Conservation (phyloP, 495 filamentous ascomycete genomes). For the Podospora bellae-mahoneyi region DNA sequence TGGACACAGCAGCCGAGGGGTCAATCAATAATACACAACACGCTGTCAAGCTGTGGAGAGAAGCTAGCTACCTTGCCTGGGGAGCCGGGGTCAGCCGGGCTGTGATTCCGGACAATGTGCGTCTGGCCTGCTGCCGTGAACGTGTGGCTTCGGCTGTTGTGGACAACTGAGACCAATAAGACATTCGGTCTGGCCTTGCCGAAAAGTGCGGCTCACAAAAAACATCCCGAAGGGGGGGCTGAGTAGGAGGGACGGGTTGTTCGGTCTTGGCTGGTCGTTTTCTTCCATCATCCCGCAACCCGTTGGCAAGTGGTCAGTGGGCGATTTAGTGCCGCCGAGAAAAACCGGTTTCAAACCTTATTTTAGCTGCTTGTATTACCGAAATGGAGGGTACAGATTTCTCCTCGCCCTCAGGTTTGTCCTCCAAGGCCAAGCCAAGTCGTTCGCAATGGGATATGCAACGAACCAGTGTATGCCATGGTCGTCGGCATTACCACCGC, state of each 20-base stretch:
- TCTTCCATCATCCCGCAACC: neutral
- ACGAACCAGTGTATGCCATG: no score
- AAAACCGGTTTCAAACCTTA: conserved; percentile 10
- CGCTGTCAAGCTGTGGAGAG: no score
- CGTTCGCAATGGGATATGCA: no score
- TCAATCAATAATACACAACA: no score
- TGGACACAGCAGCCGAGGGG: neutral
- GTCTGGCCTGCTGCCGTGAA: neutral
- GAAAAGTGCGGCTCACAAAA: neutral
- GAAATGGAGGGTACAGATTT: no score
- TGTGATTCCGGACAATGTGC: neutral
- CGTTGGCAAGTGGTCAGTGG: no score
- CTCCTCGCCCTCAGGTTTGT: no score
- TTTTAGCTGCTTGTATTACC: neutral
- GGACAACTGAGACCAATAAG: neutral
- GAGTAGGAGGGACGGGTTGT: neutral
- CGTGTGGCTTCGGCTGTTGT: no score
- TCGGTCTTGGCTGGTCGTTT: neutral
- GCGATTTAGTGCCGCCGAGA: neutral
- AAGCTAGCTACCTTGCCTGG: no score
- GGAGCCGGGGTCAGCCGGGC: no score
- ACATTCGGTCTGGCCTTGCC: neutral
- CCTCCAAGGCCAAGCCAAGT: no score
- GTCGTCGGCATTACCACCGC: neutral
- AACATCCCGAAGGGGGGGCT: neutral